Base-by-base conservation (phyloP, 192 early-diverging fungal species). In the Coemansia erecta region DNA sequence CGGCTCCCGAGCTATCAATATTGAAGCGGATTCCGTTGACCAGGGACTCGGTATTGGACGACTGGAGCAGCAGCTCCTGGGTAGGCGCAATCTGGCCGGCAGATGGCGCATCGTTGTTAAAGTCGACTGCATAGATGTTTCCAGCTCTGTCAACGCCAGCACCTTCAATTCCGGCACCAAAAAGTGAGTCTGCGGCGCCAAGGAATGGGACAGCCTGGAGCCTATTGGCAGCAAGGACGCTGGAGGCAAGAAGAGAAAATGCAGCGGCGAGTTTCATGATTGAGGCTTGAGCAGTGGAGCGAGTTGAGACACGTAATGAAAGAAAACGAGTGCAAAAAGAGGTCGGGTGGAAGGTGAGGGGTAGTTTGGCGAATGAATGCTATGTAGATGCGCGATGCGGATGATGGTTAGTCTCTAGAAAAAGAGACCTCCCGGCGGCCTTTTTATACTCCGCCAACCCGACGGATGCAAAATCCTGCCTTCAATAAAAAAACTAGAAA, bases 21-120 rank as follows among this genome's bases (percentile, higher is more conserved):
- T 56, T 56, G 41, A 56, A 56, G 41, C 54, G 54, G 35, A 56
- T 56, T 4, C 54, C 54, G 22, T 56, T 56, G 21, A 56, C 40
- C 37, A 56, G 17, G 9, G 54, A 56, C 8, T 19, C 40, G 41
- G 10, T 23, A 26, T 56, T 44, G 15, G 54, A 22, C 3, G 54
- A 56, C 23, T 56, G 37, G 40, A 43, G 44, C 18, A 56, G 35
- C 21, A 56, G 40, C 9, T 18, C 19, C n/a, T 56, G 54, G 17
- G 19, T 43, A 18, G 54, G 54, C 10, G 54, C 54, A 43, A 56
- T 56, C 54, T 56, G 54, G 40, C 54, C 54, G 15, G 54, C 54
- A 56, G 54, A 41, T 33, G n/a, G 19, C 8, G 39, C 40, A 17
- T 56, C 12, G 41, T 41, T 40, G 23, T 56, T 56, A 43, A 56